Evolutionary conservation across 2,329 filamentous ascomycete species (phyloP), one percentile per base, ranked within the genome.

Genomic region (Epichloe bromicola): DNA sequence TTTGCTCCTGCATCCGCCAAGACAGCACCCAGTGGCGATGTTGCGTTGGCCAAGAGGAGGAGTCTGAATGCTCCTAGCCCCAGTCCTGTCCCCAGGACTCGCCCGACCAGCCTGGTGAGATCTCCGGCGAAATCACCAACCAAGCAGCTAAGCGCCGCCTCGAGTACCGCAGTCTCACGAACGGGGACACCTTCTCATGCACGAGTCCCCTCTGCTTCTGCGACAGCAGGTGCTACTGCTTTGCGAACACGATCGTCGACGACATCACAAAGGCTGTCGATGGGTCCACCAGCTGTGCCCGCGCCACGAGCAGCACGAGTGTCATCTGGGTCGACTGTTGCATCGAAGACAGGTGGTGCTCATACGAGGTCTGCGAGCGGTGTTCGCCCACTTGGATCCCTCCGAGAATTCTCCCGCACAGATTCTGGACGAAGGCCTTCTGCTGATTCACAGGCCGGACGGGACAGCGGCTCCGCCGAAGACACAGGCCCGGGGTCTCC

Each of bases 121-220:
- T 88, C 84, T 53, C 86, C 87, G 2, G 83, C 79, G 1, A 90
- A 87, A 60, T 90, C 86, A 1, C 87, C 87, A 2, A 87, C 84
- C 3, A 93, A 93, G 62, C 84, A 86, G 59, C 65, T 86, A 44
- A 66, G 66, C 53, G 73, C 66, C 38, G 73, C 80, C 2, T 78
- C 82, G 1, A 82, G 77, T 57, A 65, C 74, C 5, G 70, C 74
- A 2, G 78, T 74, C 1, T 83, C 84, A 40, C 73, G 83, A 58
- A 86, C 81, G 12, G 76, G 70, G 39, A 86, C 82, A 2, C 81
- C 85, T 1, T 77, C 81, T 40, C 80, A 77, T 58, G 65, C 73
- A 49, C 69, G 72, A 50, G 68, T 68, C 33, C 62, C 71, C 1
- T 69, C 73, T 43, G 59, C 73, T 56, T 41, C 52, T 37, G 49